Conservation (phyloP, 2,329 filamentous ascomycete species). For the Sphaerulina vaccinii region DNA sequence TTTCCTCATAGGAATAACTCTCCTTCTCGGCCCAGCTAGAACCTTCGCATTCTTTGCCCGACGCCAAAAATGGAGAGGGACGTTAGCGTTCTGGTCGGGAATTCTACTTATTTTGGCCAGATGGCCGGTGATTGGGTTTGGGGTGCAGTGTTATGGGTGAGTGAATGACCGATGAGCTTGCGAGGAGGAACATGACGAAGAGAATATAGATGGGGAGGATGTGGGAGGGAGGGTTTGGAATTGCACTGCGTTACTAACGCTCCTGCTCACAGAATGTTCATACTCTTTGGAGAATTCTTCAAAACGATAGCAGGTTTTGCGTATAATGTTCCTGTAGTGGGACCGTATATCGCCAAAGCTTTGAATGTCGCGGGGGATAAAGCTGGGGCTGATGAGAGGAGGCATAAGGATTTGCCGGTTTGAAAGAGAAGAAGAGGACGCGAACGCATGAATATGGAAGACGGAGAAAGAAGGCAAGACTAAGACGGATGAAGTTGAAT, state of each 20-base stretch:
- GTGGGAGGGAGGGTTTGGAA: not conserved
- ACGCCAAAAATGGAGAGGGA: slow-evolving; percentile 88
- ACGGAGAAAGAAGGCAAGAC: not conserved
- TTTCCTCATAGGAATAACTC: slow-evolving; percentile 92
- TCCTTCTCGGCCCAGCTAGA: slow-evolving; percentile 91
- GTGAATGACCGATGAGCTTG: too few species aligned
- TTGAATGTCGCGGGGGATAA: slow-evolving; percentile 73
- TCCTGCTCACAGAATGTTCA: slow-evolving; percentile 88
- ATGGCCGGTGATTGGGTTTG: slow-evolving; percentile 89
- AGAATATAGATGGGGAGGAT: not conserved
- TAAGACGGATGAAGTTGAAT: not conserved
- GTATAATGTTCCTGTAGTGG: slow-evolving; percentile 77
- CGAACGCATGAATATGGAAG: too few species aligned
- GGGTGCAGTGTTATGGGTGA: slow-evolving; percentile 64
- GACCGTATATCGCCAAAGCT: slow-evolving; percentile 75
- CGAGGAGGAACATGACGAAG: too few species aligned
- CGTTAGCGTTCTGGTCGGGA: slow-evolving; percentile 79
- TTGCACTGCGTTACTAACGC: too few species aligned
- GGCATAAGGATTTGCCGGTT: slow-evolving; percentile 76
- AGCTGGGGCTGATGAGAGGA: slow-evolving; percentile 60
- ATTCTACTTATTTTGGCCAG: slow-evolving; percentile 81
- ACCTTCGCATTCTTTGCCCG: slow-evolving; percentile 93
- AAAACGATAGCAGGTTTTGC: slow-evolving; percentile 88
- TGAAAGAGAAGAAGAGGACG: slow-evolving; percentile 42
- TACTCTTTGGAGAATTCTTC: slow-evolving; percentile 94